A percentile compares a stretch with the other conserved stretches of the same genome.
Evolutionary conservation across 169 alveolate genomes (phyloP).

Genomic region (Miamiensis avidus): DNA sequence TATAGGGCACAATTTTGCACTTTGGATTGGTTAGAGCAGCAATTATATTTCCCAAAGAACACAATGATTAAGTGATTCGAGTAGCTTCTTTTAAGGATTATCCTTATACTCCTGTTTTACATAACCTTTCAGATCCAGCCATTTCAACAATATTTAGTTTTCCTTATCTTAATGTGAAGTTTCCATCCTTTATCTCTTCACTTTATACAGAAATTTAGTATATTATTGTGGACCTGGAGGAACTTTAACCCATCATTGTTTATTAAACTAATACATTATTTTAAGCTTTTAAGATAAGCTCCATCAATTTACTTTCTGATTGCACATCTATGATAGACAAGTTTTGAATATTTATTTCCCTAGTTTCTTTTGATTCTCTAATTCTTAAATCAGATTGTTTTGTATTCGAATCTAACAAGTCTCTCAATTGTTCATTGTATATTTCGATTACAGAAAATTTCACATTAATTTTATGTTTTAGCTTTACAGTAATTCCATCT

Average conservation of each 20-base stretch:
- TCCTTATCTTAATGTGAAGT: slow-evolving; percentile 28
- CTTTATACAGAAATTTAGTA: slow-evolving; percentile 49
- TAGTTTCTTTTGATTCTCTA: slow-evolving; percentile 49
- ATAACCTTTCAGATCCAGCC: slow-evolving; percentile 73
- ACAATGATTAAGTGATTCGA: no score
- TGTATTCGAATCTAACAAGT: slow-evolving; percentile 43
- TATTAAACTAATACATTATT: slow-evolving; percentile 55
- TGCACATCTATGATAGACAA: slow-evolving; percentile 42
- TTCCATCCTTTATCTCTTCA: slow-evolving; percentile 36
- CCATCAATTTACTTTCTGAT: slow-evolving; percentile 37
- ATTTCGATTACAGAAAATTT: no score
- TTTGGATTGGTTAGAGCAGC: no score
- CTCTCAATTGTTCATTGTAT: slow-evolving; percentile 65
- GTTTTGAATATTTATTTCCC: slow-evolving; percentile 46
- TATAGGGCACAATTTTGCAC: slow-evolving; percentile 74
- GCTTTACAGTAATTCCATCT: no score
- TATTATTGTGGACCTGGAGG: slow-evolving; percentile 63
- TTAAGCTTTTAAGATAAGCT: slow-evolving; percentile 51
- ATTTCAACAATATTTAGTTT: slow-evolving; percentile 64
- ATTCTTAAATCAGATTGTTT: slow-evolving; percentile 39
- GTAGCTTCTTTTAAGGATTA: no score
- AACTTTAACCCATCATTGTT: slow-evolving; percentile 54
- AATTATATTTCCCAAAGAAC: no score
- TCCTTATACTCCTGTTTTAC: no score
- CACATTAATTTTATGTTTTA: no score